Conservation (phyloP, 164 flowering plant species). For the Malania oleifera region DNA sequence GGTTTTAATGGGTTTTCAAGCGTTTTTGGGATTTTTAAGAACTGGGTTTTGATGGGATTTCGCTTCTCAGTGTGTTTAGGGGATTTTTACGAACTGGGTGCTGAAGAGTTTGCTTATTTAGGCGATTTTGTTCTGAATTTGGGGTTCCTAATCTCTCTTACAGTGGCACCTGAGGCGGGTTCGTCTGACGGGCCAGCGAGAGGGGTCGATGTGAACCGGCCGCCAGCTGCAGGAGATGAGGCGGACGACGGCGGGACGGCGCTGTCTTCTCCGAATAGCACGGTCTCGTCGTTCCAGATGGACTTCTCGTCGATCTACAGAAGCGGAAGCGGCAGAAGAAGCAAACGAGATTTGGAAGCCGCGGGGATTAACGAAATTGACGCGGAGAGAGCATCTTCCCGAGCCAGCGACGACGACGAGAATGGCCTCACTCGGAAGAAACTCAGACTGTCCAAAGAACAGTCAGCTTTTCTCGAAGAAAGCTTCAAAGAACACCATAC, state of each 20-base stretch:
- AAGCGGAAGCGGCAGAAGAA: constrained; percentile 21
- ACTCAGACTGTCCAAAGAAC: constrained; percentile 78
- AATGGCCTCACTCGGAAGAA: constrained; percentile 67
- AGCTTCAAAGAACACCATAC: constrained; percentile 91
- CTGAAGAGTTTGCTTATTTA: background rate
- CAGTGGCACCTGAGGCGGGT: constrained; percentile 25
- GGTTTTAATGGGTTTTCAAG: no score
- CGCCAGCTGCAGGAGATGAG: constrained; percentile 29
- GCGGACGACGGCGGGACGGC: constrained; percentile 34
- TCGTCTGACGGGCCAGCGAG: constrained; percentile 27
- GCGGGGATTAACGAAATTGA: constrained; percentile 33
- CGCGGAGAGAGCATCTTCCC: constrained; percentile 39
- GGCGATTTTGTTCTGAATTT: no score
- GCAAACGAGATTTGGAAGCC: constrained; percentile 33
- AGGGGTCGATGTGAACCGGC: constrained; percentile 45
- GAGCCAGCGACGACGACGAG: constrained; percentile 77
- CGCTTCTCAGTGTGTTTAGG: no score
- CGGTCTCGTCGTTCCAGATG: constrained; percentile 56
- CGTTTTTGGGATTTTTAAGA: background rate
- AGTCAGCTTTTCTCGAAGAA: constrained; percentile 92
- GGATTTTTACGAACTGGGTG: background rate
- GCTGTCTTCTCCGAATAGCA: constrained; percentile 56
- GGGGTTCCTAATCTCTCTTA: no score
- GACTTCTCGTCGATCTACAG: constrained; percentile 39
- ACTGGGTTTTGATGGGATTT: background rate